Conservation (phyloP, 495 filamentous ascomycete species). For the Filosporella fistucella region DNA sequence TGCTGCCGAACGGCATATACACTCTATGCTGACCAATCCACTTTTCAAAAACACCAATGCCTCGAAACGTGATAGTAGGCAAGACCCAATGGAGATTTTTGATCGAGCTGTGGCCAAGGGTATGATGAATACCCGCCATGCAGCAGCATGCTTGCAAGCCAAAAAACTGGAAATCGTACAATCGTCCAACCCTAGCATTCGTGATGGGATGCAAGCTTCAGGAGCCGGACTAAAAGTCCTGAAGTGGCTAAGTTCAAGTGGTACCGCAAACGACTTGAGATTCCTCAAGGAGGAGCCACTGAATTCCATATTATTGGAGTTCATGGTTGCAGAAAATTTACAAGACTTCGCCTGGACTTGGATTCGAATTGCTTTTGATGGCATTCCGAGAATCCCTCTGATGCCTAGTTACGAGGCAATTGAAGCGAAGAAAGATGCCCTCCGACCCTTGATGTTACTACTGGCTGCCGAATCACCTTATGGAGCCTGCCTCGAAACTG, state of each 20-base stretch:
- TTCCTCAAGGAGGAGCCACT: constrained; percentile 23
- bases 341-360: constrained; percentile 25
- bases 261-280: constrained; percentile 11
- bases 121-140: constrained; percentile 19
- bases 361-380: constrained; percentile 19
- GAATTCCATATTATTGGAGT: constrained; percentile 22
- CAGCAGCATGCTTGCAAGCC: constrained; percentile 13
- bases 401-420: no score
- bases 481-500: no score
- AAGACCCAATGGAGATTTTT: constrained; percentile 30
- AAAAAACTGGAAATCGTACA: constrained; percentile 17
- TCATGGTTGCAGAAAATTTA: constrained; percentile 32
- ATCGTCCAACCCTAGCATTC: constrained; percentile 12
- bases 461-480: constrained; percentile 10
- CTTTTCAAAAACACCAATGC: constrained; percentile 29
- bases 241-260: constrained; percentile 35
- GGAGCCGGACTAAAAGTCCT: constrained; percentile 25
- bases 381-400: background rate
- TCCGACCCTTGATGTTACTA: constrained; percentile 8
- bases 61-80: background rate
- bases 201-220: constrained; percentile 27
- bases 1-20: constrained; percentile 45
- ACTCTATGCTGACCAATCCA: constrained; percentile 52
- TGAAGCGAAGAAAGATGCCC: background rate
- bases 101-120: constrained; percentile 25